Conservation (phyloP, 495 filamentous ascomycete species). For the Penicillium angulare region DNA sequence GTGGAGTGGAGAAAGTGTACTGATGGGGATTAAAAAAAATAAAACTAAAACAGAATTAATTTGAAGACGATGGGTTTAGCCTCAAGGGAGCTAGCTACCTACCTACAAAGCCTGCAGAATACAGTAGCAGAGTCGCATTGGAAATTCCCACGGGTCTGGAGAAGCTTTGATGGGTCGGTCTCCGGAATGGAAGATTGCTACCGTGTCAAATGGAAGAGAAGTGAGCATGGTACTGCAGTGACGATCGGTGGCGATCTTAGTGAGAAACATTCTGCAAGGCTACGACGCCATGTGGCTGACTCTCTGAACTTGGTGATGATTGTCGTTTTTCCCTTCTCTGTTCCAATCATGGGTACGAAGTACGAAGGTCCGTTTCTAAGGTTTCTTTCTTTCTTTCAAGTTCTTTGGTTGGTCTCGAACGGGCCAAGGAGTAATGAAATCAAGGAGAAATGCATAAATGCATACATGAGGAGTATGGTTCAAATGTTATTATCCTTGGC, state of each 20-base stretch:
- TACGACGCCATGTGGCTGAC: conserved; percentile 26
- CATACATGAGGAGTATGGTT: too few species aligned
- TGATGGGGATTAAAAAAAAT: background rate
- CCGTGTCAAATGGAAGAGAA: conserved; percentile 17
- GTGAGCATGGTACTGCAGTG: conserved; percentile 17
- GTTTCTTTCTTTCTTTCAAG: too few species aligned
- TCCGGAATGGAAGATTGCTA: conserved; percentile 25
- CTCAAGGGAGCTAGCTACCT: too few species aligned
- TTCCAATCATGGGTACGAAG: too few species aligned
- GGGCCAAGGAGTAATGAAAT: too few species aligned
- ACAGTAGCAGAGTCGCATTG: conserved; percentile 16
- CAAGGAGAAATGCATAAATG: too few species aligned
- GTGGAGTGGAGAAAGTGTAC: background rate
- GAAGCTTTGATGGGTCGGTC: background rate
- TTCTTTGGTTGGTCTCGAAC: too few species aligned
- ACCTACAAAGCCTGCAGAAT: background rate
- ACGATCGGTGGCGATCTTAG: conserved; percentile 17
- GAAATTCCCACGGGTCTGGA: conserved; percentile 11
- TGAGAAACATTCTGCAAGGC: conserved; percentile 31
- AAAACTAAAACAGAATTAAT: background rate
- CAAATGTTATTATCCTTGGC: too few species aligned
- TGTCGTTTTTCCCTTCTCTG: background rate
- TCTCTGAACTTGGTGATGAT: background rate
- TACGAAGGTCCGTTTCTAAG: too few species aligned
- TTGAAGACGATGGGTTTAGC: too few species aligned